Base-by-base conservation (phyloP, 768 basidiomycete genomes). In the Suillus luteus region DNA sequence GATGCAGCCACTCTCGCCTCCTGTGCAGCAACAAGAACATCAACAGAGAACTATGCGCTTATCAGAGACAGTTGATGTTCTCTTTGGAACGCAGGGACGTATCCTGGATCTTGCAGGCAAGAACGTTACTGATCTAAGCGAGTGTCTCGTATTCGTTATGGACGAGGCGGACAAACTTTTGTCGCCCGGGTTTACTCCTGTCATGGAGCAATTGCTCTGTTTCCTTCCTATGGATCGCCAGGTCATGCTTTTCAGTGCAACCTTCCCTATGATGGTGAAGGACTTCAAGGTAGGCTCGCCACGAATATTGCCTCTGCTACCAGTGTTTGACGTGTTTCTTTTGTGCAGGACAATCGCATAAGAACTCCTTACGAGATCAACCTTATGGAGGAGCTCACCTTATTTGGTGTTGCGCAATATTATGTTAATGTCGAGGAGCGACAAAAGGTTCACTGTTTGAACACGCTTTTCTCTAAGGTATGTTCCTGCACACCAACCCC, bases 341-440 rank as follows among this genome's bases (percentile, higher is more conserved):
- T 62, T 55, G 14, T 60, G 46, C 59, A 96, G 95, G 93, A 95
- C 73, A 95, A 96, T 79, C 92, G 98, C 81, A 98, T 99, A 95
- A 86, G 85, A 66, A 86, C 88, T 65, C 95, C 97, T 5, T 91
- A 96, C 78, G 95, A 97, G 78, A 97, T 98, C 80, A 99, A 99
- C 79, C 89, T 99, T 77, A 99, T 99, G 96, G 96, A 99, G 71
- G 96, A 99, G 83, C 89, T 99, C 66, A 99, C 96, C 59, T 83
- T 99, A 54, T 93, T 93, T 67, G 96, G 96, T 82, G 96, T 99
- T 62, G 98, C 96, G 57, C 97, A 99, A 82, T 99, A 98, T 76
- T 99, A 99, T 76, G 96, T 96, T 70, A 99, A 94, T 78, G 95
- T 99, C 73, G 96, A 99, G 79, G 96, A 99, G 77, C 88, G 94